Percentiles rank a stretch among this genome's conserved stretches.
phyloP scores from a whole-genome alignment of 495 filamentous ascomycete species.

The Lasiosphaeriaceae sp. region DNA sequence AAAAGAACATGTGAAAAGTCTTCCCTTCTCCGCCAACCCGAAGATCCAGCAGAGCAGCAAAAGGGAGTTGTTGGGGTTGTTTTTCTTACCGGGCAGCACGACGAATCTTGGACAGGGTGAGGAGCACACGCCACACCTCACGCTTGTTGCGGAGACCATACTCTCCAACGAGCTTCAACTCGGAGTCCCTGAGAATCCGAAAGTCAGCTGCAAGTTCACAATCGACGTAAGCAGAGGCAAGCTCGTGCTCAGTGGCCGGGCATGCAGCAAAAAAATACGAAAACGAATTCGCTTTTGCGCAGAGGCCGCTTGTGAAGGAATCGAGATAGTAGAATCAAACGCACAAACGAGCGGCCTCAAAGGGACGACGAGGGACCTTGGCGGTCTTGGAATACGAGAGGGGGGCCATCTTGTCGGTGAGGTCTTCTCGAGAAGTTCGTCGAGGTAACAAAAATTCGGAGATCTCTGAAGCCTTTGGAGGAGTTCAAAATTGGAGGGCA shows the following conservation, averaged over 20 bases:
- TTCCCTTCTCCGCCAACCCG: neutral
- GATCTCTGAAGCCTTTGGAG: constrained; percentile 1
- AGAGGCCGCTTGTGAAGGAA: constrained; percentile 27
- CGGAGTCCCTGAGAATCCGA: constrained; percentile 76
- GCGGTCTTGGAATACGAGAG: constrained; percentile 95
- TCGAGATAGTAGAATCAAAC: constrained; percentile 26
- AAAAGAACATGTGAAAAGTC: neutral
- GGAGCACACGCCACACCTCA: constrained; percentile 99
- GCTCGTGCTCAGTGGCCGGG: constrained; percentile 96
- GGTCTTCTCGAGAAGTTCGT: constrained; percentile 25
- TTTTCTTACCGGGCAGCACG: constrained; percentile 99
- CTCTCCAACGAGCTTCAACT: constrained; percentile 98
- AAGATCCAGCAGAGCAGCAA: neutral
- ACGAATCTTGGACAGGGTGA: constrained; percentile 99
- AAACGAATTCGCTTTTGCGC: constrained; percentile 5
- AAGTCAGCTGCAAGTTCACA: constrained; percentile 51
- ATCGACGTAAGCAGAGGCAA: constrained; percentile 96
- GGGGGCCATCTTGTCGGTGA: constrained; percentile 49
- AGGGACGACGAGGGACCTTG: constrained; percentile 82
- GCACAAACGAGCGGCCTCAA: constrained; percentile 98
- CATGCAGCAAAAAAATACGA: constrained; percentile 35
- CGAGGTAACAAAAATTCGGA: constrained; percentile 17
- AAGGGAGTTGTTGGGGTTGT: neutral
- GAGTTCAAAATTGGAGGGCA: constrained; percentile 24
- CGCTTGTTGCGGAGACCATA: constrained; percentile 99